Base-by-base conservation (phyloP, 805 yeast species). In the Priceomyces fermenticarens region DNA sequence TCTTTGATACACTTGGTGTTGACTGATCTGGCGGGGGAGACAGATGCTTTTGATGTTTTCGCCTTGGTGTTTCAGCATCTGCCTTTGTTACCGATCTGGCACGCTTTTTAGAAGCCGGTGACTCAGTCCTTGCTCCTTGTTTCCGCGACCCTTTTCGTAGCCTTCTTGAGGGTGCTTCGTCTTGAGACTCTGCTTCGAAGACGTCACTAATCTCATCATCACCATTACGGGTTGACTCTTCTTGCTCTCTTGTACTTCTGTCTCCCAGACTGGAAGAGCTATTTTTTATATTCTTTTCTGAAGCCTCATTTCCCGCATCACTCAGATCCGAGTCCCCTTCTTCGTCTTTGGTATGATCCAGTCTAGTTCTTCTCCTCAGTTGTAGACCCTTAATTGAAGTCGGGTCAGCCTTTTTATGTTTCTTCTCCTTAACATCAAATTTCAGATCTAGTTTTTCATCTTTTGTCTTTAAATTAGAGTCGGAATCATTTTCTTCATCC, bases 161-260 rank as follows among this genome's bases (percentile, higher is more conserved):
- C 29, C 32, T 25, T 25, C 30, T 35, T 7, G 9, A 11, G 6
- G 14, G 13, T 8, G 14, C 8, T 11, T 38, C 41, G 16, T 38
- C 36, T 10, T 44, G 43, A 15, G 35, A 30, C 16, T 31, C 35
- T 11, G 9, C 17, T 15, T 35, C 38, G 23, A 49, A 54, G 20
- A 58, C 63, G 48, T 62, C 47, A 29, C 54, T 48, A 23, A 53
- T 52, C 8, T 57, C 51, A 7, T 55, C 45, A 36, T 49, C 56
- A 8, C 61, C 51, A 5, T 53, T 57, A 8, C 45, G 43, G n/a
- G 40, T 44, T 12, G 35, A 34, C 13, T 46, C 46, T 13, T 44
- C 47, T 11, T 41, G 53, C 4, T 39, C 45, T 28, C 36, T 20
- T 26, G 36, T 34, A 4, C 36, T 41, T 14, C 38, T 30, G 29